Evolutionary conservation across 306 rosid genomes (phyloP).

Genomic region (Parietaria judaica): DNA sequence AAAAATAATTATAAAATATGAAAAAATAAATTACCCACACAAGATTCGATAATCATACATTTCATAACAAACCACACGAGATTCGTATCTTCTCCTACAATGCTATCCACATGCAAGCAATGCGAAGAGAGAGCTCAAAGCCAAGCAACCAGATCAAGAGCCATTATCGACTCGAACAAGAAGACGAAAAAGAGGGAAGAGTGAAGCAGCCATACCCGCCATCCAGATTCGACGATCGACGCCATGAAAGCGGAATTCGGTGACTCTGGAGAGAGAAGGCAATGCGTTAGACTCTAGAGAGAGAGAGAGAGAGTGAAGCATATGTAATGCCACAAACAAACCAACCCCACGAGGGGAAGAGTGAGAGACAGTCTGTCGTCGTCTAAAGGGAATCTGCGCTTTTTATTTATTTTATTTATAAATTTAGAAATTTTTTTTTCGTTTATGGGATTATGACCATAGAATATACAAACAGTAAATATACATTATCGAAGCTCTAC

Average conservation of each 20-base stretch:
- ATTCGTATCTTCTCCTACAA: slow-evolving; percentile 10
- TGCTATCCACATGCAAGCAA: neutral
- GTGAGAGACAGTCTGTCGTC: slow-evolving; percentile 38
- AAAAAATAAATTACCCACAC: neutral
- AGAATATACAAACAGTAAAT: too few relatives aligned
- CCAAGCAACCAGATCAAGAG: slow-evolving; percentile 21
- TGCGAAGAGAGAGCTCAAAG: slow-evolving; percentile 1
- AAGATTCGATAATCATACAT: neutral
- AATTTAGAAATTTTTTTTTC: neutral
- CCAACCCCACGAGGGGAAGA: slow-evolving; percentile 20
- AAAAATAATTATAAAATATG: neutral
- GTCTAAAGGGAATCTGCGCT: slow-evolving; percentile 23
- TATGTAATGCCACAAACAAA: slow-evolving; percentile 10
- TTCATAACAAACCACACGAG: slow-evolving; percentile 2
- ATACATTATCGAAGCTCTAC: too few relatives aligned
- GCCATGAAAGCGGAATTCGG: slow-evolving; percentile 31
- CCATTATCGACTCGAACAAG: slow-evolving; percentile 4
- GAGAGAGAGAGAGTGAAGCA: neutral
- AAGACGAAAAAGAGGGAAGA: neutral
- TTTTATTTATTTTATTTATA: neutral
- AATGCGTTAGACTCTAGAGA: slow-evolving; percentile 7
- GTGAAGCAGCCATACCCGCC: slow-evolving; percentile 48
- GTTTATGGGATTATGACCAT: neutral
- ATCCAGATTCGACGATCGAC: slow-evolving; percentile 54
- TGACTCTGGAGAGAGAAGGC: neutral